A percentile compares a stretch with the other conserved stretches of the same genome.
These are phyloP conservation scores for Rhododendron ferrugineum DNA, from an alignment of 148 eudicot species.

Conservation along the genomic window DNA sequence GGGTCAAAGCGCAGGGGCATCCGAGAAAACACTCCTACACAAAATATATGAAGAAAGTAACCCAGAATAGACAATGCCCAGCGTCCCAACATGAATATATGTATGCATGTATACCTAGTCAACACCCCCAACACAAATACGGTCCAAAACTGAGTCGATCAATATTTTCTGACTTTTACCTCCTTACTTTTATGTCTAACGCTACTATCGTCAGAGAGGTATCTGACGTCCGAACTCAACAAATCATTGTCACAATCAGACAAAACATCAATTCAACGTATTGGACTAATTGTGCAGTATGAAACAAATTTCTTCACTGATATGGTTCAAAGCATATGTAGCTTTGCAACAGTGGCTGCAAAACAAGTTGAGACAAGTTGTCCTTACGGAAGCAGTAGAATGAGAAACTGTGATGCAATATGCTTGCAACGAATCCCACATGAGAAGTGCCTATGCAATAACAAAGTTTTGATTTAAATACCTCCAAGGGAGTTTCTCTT, in stretches of 20 bases:
- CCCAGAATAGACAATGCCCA: not conserved
- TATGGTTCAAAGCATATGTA: not conserved
- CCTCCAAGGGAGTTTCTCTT: constrained; percentile 90
- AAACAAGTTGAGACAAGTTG: not conserved
- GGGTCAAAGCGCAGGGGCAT: not conserved
- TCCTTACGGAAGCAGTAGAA: not conserved
- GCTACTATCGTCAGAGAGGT: not conserved
- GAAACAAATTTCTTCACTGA: not conserved
- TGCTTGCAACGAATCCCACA: not conserved
- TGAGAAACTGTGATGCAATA: not conserved
- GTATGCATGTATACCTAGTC: not conserved
- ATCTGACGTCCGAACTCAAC: not conserved
- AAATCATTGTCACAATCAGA: not conserved
- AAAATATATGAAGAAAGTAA: not conserved
- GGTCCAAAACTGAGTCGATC: not conserved
- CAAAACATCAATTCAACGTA: not conserved
- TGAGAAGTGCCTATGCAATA: no score
- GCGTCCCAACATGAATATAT: not conserved
- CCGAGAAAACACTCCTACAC: not conserved
- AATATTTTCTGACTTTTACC: not conserved
- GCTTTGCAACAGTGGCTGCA: not conserved
- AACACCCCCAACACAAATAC: not conserved
- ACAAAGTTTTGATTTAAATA: constrained; percentile 12
- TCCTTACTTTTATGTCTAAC: not conserved
- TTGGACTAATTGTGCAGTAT: not conserved